Evolutionary conservation across 1,284 basidiomycete genomes (phyloP), one percentile per base, ranked within the genome.

Genomic region (Crocinoboletus sp.): DNA sequence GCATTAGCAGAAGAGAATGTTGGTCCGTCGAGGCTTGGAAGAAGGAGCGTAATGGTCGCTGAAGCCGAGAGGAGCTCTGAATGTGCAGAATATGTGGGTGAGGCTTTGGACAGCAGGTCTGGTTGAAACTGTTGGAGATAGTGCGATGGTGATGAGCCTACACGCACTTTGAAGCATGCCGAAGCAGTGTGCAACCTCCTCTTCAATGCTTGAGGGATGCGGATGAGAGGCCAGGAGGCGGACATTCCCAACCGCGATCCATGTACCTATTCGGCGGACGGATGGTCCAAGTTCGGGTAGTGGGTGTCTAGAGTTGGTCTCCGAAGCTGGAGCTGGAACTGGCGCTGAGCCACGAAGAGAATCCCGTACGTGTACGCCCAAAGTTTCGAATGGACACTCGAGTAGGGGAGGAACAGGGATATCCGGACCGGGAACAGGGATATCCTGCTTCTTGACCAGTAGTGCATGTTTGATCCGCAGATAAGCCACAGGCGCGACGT

Each of bases 401-500:
- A 90, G 63, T 10, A 84, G 45, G 5, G 73, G 66, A 6, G 84
- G 88, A 6, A 77, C 53, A 0, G 48, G 45, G 6, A 69, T 30
- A 13, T 56, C 27, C 11, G 47, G 35, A 9, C n/a, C 53, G 11
- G 33, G 12, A 19, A 15, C 10, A 25, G 41, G 28, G 17, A 17
- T 5, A 9, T 25, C 20, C 5, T 51, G 43, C 24, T 63, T 63
- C 19, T 52, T 17, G 34, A 48, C 46, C 22, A 62, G 37, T 13
- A 40, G 24, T 0, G 88, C 90, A 8, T 70, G 61, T 56, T 84
- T 84, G 47, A 97, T 77, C 44, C 88, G 80, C 19, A 96, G 69
- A 65, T 87, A 95, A 12, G 94, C 94, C 15, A 97, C 93, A 2
- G 89, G 84, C 1, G 89, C 89, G 53, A 90, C 77, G 61, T 80